Conservation (phyloP, 164 flowering plant genomes). For the Annona cherimola region DNA sequence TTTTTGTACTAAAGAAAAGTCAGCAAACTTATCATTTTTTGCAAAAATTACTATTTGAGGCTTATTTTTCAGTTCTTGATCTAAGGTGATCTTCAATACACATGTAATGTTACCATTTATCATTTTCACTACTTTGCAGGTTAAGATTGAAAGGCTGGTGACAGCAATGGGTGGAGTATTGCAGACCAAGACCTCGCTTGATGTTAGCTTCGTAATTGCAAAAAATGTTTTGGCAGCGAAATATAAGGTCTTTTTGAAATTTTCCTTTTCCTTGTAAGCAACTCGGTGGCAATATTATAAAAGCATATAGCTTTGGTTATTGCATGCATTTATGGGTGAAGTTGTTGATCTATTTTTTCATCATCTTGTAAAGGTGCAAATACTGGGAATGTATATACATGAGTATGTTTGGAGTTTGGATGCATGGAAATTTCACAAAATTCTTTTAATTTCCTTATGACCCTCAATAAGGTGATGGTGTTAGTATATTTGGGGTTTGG, state of each 20-base stretch:
- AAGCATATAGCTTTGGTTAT: neutral
- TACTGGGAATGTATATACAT: too few relatives aligned
- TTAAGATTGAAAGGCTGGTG: slow-evolving; percentile 59
- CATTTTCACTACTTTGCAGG: slow-evolving; percentile 36
- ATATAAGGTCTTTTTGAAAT: slow-evolving; percentile 59
- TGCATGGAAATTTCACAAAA: too few relatives aligned
- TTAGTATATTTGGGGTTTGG: too few relatives aligned
- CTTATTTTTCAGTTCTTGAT: neutral
- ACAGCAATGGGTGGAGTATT: slow-evolving; percentile 81
- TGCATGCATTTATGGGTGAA: neutral
- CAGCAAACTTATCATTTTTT: too few relatives aligned
- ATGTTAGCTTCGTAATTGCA: slow-evolving; percentile 76
- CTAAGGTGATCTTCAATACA: neutral
- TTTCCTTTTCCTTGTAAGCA: neutral
- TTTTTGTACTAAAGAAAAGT: too few relatives aligned
- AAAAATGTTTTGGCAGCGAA: slow-evolving; percentile 85
- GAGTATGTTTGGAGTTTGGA: too few relatives aligned
- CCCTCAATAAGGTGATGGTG: too few relatives aligned
- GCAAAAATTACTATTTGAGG: too few relatives aligned
- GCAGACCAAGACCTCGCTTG: slow-evolving; percentile 50
- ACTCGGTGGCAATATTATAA: too few relatives aligned
- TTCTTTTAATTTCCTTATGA: too few relatives aligned
- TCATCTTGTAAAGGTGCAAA: neutral
- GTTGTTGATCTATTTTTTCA: neutral
- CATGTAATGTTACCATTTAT: neutral